Evolutionary conservation across 306 rosid species (phyloP).

Genomic region (Vicia faba): DNA sequence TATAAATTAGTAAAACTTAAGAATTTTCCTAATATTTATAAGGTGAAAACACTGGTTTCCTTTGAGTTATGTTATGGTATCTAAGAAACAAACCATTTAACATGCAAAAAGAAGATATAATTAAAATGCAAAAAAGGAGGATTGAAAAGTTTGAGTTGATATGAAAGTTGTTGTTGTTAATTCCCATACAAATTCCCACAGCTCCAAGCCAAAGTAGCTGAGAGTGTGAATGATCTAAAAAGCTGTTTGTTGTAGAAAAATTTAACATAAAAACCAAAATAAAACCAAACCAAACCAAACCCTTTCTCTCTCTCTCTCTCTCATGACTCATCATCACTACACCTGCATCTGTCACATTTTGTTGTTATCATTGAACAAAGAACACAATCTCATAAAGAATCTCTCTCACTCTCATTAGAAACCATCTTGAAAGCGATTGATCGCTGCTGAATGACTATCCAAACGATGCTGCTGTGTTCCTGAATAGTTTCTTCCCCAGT

Average conservation of each 20-base stretch:
- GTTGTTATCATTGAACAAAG: slow-evolving; percentile 34
- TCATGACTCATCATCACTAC: slow-evolving; percentile 50
- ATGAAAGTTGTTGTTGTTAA: slow-evolving; percentile 59
- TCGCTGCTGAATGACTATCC: slow-evolving; percentile 50
- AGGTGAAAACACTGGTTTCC: no score
- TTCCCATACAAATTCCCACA: slow-evolving; percentile 31
- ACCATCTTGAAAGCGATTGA: slow-evolving; percentile 91
- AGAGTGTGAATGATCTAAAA: slow-evolving; percentile 65
- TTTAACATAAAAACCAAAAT: neutral
- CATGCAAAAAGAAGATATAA: slow-evolving; percentile 51
- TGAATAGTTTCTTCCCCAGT: slow-evolving; percentile 54
- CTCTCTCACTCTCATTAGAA: slow-evolving; percentile 48
- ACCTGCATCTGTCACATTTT: slow-evolving; percentile 64
- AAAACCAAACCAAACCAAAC: slow-evolving; percentile 42
- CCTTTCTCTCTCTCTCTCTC: slow-evolving; percentile 27
- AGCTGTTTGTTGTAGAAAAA: slow-evolving; percentile 53
- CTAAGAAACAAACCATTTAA: no score
- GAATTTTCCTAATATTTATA: no score
- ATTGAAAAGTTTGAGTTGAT: slow-evolving; percentile 61
- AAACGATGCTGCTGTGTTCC: slow-evolving; percentile 47
- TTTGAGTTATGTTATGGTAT: no score
- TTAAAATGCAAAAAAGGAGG: slow-evolving; percentile 41
- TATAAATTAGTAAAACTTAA: no score
- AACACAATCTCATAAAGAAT: slow-evolving; percentile 36
- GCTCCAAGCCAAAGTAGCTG: slow-evolving; percentile 85